Evolutionary conservation across 306 rosid species (phyloP), one percentile per base, ranked within the genome.

Genomic region (Glycine latifolia): DNA sequence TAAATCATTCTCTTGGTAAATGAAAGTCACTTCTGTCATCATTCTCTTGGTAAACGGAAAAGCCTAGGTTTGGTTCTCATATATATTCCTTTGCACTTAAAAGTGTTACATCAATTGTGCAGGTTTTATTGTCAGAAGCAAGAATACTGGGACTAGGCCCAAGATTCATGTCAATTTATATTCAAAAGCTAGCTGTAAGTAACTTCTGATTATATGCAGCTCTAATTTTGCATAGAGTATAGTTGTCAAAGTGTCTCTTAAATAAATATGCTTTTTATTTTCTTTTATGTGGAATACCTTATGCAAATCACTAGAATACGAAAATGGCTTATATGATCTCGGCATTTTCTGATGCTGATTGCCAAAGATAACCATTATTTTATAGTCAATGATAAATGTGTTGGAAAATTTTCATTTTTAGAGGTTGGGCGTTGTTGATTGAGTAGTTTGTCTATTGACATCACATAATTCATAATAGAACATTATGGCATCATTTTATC

Each of bases 61-160:
- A 52, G n/a, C 56, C 16, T 62, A 46, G 15, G 50, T 54, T 20
- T 55, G 52, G 5, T 78, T 50, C 47, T 47, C 67, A 7, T 52
- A 68, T 77, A 35, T 67, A 37, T 76, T 77, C 56, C 56, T 71
- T 63, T 15, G 70, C 54, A 67, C 55, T 79, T 85, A 54, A 39
- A 71, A 75, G 58, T 65, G 41, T 55, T 4, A 63, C 70, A 7
- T 81, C 47, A 33, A 20, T 77, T 80, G 54, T 86, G 86, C 97
- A 95, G 99, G 82, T 88, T 55, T 81, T 91, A 33, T 67, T 91
- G 10, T 90, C 99, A 55, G 90, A 91, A 83, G 99, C 99, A 73
- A 89, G 98, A 90, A 82, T 95, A 74, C 13, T 95, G 89, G 94
- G 97, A 56, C 85, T 93, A 37, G 99, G 99, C 81, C 98, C 99